These are phyloP conservation scores for Amaranthus palmeri DNA, from an alignment of 148 eudicot species.

Conservation along the genomic window DNA sequence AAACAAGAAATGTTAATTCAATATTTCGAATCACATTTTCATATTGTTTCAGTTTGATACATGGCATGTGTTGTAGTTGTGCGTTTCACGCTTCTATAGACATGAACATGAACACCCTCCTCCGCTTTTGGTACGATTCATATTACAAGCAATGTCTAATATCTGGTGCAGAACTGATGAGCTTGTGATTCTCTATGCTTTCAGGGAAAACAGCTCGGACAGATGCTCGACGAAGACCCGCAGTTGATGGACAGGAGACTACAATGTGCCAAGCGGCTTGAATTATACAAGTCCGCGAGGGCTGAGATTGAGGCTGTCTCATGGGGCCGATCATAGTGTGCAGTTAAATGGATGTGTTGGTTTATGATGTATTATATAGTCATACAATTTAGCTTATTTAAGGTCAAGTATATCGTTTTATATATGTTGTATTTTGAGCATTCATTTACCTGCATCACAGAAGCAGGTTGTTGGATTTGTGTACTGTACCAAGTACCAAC, in stretches of 20 bases:
- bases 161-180: neutral
- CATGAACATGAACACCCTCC: too few species aligned
- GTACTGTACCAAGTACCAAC: neutral
- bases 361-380: constrained; percentile 1
- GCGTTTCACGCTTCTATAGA: too few species aligned
- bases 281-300: constrained; percentile 79
- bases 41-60: too few species aligned
- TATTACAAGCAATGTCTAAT: neutral
- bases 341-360: neutral
- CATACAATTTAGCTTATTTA: neutral
- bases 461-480: neutral
- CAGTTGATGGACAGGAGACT: constrained; percentile 75
- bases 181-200: neutral
- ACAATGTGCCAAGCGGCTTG: constrained; percentile 73
- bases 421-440: constrained; percentile 1
- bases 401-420: neutral
- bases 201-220: constrained; percentile 74
- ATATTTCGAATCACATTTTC: too few species aligned
- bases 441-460: neutral
- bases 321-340: constrained; percentile 47
- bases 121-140: too few species aligned
- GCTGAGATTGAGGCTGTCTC: constrained; percentile 90
- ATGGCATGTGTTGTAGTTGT: too few species aligned
- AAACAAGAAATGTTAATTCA: too few species aligned
- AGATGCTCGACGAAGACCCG: constrained; percentile 89